Evolutionary conservation across 2,329 filamentous ascomycete species (phyloP).

Genomic region (Leptographium radiaticola): DNA sequence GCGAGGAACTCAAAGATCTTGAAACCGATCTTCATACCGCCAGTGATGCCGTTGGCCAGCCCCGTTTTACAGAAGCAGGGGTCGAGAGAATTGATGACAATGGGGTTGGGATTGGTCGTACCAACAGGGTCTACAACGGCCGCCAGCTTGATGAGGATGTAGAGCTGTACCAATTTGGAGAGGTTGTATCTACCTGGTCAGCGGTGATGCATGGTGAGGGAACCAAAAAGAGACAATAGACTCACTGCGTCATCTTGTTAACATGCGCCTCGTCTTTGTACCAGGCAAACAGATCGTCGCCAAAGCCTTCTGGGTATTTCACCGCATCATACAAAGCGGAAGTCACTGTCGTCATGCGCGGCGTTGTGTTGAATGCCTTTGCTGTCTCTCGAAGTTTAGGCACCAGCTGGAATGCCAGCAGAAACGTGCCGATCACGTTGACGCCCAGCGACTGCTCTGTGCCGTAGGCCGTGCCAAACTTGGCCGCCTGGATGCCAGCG

Average conservation of each 20-base stretch:
- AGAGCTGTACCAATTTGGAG: not conserved
- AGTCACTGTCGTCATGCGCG: not conserved
- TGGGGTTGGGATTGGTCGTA: not conserved
- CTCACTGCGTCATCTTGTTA: constrained; percentile 10
- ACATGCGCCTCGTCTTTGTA: not conserved
- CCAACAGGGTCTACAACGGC: not conserved
- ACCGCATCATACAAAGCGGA: not conserved
- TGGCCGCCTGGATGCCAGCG: constrained; percentile 9
- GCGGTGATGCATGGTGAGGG: constrained; percentile 4
- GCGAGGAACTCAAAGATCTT: not conserved
- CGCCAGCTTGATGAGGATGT: not conserved
- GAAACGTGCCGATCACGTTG: constrained; percentile 11
- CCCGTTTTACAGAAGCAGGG: constrained; percentile 14
- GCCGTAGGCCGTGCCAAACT: constrained; percentile 15
- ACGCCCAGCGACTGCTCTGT: constrained; percentile 7
- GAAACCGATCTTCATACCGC: not conserved
- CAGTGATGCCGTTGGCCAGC: constrained; percentile 5
- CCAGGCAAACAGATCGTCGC: not conserved
- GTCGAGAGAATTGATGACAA: constrained; percentile 13
- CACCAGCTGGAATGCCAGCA: constrained; percentile 7
- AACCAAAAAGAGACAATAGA: constrained; percentile 5
- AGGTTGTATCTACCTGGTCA: not conserved
- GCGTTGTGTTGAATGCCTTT: not conserved
- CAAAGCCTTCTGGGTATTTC: not conserved
- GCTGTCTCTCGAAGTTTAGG: constrained; percentile 10